Base-by-base conservation (phyloP, 2,329 filamentous ascomycete genomes). In the Fusarium acutatum region DNA sequence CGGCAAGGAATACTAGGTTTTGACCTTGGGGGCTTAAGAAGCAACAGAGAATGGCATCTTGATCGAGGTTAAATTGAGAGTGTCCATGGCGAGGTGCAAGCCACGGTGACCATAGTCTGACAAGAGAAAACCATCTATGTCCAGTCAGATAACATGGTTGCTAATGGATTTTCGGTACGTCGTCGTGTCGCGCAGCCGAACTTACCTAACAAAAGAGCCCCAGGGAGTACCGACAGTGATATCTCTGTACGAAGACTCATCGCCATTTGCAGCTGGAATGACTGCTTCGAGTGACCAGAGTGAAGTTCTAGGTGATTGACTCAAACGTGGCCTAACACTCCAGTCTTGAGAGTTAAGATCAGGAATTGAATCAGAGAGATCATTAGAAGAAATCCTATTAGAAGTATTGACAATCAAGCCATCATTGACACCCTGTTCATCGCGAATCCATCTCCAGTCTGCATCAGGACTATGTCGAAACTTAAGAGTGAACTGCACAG, bases 41-140 rank as follows among this genome's bases (percentile, higher is more conserved):
- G 0, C 94, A 93, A 66, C 92, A 91, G 24, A 97, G 80, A 5
- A 98, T 83, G 3, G 91, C 94, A 77, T 97, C 93, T 75, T 95
- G 93, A 69, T 94, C 92, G 9, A 95, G 84, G 9, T 84, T 83
- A 64, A 97, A 93, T 1, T 83, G 83, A 7, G 84, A 82, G 70
- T 88, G 90, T 18, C 95, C 95, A 80, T 98, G 95, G 43, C 94
- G 87, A n/a, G 96, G 96, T 13, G 93, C 94, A 17, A 97, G 84
- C 96, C 96, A 98, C 3, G 95, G 92, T 38, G 88, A 88, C 90
- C 92, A 96, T 7, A 94, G 85, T 24, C 95, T 90, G 10, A 97
- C 91, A 18, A 97, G 83, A 13, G 94, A 90, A 80, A 97, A 96
- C 90, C 94, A 97, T 75, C 93, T 90, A 57, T 53, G 20, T 22